Percentiles rank a stretch among this genome's conserved stretches.
phyloP scores from a whole-genome alignment of 2,329 filamentous ascomycete species.

The Penicillium sp. region DNA sequence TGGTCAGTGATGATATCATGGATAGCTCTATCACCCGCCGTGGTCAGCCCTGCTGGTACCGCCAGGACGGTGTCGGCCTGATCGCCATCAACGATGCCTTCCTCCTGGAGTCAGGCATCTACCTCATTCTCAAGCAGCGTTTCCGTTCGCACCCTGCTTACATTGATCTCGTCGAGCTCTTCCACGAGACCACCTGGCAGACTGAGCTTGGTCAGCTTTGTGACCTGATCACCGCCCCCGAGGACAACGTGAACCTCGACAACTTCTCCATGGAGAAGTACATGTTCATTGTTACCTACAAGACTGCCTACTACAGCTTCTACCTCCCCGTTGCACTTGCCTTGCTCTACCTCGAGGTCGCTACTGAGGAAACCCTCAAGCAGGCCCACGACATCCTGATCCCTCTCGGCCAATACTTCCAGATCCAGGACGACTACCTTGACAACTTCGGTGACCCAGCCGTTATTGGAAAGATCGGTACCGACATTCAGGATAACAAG shows the following conservation, averaged over 20 bases:
- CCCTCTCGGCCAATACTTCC: slow-evolving; percentile 98
- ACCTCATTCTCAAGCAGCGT: slow-evolving; percentile 87
- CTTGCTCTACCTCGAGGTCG: slow-evolving; percentile 79
- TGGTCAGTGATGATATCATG: slow-evolving; percentile 99
- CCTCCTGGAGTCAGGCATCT: slow-evolving; percentile 90
- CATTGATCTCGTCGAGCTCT: slow-evolving; percentile 88
- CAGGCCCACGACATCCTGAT: slow-evolving; percentile 90
- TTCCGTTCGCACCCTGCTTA: slow-evolving; percentile 87
- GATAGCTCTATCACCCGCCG: slow-evolving; percentile 92
- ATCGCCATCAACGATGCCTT: slow-evolving; percentile 98
- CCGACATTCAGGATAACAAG: slow-evolving; percentile 99
- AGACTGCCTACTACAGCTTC: slow-evolving; percentile 99
- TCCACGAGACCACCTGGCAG: slow-evolving; percentile 92
- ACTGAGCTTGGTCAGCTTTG: slow-evolving; percentile 95
- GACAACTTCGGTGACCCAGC: slow-evolving; percentile 95
- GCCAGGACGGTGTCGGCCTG: slow-evolving; percentile 84
- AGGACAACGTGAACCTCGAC: slow-evolving; percentile 87
- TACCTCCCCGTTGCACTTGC: slow-evolving; percentile 95
- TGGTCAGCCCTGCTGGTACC: slow-evolving; percentile 96
- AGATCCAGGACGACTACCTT: slow-evolving; percentile 97
- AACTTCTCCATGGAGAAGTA: slow-evolving; percentile 95
- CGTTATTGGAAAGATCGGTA: slow-evolving; percentile 96
- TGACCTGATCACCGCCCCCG: slow-evolving; percentile 92
- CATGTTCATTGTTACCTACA: slow-evolving; percentile 98
- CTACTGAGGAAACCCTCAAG: slow-evolving; percentile 85